These are phyloP conservation scores for Larix sibirica DNA, from an alignment of 83 land plant genomes.

Conservation along the genomic window DNA sequence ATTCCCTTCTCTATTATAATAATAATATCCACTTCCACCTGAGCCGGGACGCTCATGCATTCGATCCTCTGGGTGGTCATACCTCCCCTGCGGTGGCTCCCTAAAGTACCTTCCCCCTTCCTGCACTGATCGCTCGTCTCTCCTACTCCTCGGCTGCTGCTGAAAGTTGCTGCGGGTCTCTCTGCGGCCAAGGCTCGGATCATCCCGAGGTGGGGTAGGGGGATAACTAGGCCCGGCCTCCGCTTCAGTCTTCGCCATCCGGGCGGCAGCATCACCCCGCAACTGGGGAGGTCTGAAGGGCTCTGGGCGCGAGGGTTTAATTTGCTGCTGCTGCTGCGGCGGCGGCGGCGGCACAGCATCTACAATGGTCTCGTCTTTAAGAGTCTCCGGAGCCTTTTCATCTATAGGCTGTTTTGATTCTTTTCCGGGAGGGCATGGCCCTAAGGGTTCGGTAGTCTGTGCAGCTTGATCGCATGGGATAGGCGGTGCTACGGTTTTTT, in stretches of 20 bases:
- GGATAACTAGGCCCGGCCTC: neutral
- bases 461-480: neutral
- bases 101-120: neutral
- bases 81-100: conserved; percentile 6
- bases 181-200: conserved; percentile 3
- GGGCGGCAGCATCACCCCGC: neutral
- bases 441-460: too few species aligned
- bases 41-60: too few species aligned
- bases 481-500: neutral
- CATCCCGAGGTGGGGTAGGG: neutral
- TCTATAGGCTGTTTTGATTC: neutral
- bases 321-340: neutral
- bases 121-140: conserved; percentile 1
- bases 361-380: too few species aligned
- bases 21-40: neutral
- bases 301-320: conserved; percentile 11
- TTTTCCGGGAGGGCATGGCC: too few species aligned
- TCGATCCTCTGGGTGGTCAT: neutral
- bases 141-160: neutral
- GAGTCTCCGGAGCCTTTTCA: neutral
- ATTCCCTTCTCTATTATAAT: conserved; percentile 7
- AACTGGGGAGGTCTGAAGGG: conserved; percentile 13
- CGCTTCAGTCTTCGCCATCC: neutral
- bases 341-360: neutral
- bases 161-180: neutral